Base-by-base conservation (phyloP, 164 flowering plant genomes). In the Vitis cinerea region DNA sequence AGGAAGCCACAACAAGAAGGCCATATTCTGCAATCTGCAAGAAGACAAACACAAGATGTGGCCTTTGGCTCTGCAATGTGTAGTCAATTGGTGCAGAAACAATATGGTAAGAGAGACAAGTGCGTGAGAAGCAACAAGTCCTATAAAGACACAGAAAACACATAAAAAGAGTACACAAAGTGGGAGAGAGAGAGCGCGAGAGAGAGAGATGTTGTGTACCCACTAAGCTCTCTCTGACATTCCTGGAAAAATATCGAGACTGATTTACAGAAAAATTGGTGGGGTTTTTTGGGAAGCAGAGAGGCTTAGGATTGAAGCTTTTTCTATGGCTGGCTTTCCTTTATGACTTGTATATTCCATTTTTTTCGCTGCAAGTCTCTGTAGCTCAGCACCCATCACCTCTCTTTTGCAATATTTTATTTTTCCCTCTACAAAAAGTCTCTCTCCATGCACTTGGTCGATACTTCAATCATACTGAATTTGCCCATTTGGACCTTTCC, bases 11-110 rank as follows among this genome's bases (percentile, higher is more conserved):
- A 7, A 37, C 50, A 65, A 9, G 56, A 53, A 52, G 23, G 57
- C 49, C 51, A 72, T 72, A 79, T 77, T 75, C 81, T 52, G 44
- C 59, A 17, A 61, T 31, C 64, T 54, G 71, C n/a, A 68, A 83
- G 65, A 76, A 75, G 85, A 78, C 86, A 85, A 83, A 62, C 71
- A 73, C 31, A 76, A 81, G 67, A 58, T 63, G 61, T 31, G 15
- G 14, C 63, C 57, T 63, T 77, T 50, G 72, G 54, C 71, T 59
- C 47, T 68, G 76, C 55, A 56, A 50, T 49, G 48, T 8, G 29
- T 58, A 60, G 66, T 71, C 66, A 72, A 74, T 70, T 78, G 65
- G 71, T 48, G 68, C 52, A 54, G 47, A 69, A 65, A 63, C 71
- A 71, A 68, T 44, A 73, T 19, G 63, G 19, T 61, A 51, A 30